Conservation (phyloP, 305 asterid genomes). For the Fraxinus platypoda region DNA sequence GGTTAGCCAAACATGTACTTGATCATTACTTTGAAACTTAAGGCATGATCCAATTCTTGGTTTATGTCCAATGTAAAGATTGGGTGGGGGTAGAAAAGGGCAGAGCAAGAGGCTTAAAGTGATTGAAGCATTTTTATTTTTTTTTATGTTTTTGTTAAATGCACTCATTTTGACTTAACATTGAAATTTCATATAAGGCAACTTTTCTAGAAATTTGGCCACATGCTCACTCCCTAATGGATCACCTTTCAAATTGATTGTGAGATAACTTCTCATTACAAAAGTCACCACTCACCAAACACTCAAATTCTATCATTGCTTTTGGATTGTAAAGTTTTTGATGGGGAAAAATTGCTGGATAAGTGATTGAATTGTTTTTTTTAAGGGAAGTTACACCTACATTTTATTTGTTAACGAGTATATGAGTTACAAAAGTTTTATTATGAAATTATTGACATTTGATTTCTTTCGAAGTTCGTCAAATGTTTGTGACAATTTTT, state of each 20-base stretch:
- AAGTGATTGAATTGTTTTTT: not conserved
- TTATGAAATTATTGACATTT: not conserved
- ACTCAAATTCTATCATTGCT: not conserved
- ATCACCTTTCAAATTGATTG: conserved; percentile 19
- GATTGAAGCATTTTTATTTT: not conserved
- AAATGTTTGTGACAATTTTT: not conserved
- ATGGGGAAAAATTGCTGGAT: not conserved
- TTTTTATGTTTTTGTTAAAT: not conserved
- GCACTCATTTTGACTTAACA: conserved; percentile 30
- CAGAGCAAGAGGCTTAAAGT: not conserved
- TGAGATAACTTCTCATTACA: conserved; percentile 34
- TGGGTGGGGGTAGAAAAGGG: not conserved
- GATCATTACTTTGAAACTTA: not conserved
- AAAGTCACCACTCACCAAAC: conserved; percentile 24
- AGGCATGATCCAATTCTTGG: not conserved
- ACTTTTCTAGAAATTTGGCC: conserved; percentile 4
- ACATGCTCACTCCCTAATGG: conserved; percentile 17
- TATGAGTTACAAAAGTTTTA: not conserved
- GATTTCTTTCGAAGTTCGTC: not conserved
- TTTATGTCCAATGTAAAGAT: conserved; percentile 7
- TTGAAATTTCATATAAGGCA: conserved; percentile 16
- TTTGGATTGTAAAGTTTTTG: not conserved
- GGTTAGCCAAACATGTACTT: not conserved
- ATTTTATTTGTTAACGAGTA: not conserved
- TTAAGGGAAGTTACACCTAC: not conserved